Evolutionary conservation across 805 yeast genomes (phyloP).

Genomic region (Teunomyces pallodes): DNA sequence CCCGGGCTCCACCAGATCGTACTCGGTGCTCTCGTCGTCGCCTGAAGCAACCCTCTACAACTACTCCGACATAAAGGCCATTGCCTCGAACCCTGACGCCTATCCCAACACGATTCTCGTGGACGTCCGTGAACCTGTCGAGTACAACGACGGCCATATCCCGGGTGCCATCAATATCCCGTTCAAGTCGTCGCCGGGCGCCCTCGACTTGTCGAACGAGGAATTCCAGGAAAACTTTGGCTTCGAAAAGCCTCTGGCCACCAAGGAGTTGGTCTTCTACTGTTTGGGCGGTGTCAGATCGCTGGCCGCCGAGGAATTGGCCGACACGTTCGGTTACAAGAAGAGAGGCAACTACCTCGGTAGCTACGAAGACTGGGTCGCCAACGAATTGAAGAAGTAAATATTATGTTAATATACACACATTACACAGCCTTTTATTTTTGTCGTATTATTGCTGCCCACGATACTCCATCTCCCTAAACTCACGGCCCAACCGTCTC

Average conservation of each 20-base stretch:
- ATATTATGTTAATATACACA: constrained; percentile 1
- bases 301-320: constrained; percentile 86
- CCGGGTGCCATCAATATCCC: constrained; percentile 89
- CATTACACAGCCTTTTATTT: neutral
- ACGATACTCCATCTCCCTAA: constrained; percentile 46
- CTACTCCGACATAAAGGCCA: constrained; percentile 49
- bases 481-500: constrained; percentile 80
- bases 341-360: constrained; percentile 86
- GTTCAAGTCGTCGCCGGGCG: constrained; percentile 88
- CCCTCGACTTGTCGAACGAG: constrained; percentile 72
- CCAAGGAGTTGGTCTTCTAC: constrained; percentile 78
- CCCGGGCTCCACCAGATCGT: constrained; percentile 16
- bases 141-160: constrained; percentile 68
- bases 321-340: constrained; percentile 82
- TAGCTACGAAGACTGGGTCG: constrained; percentile 81
- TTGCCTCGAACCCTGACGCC: constrained; percentile 42
- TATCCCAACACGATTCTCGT: constrained; percentile 55
- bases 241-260: constrained; percentile 69
- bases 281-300: constrained; percentile 93
- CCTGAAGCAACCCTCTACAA: constrained; percentile 48
- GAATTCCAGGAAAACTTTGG: constrained; percentile 83
- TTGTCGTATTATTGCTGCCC: neutral
- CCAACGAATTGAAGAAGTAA: constrained; percentile 24
- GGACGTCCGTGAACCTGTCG: constrained; percentile 92
- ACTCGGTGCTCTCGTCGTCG: constrained; percentile 37